Base-by-base conservation (phyloP, 257 asterid species). In the Solanum corneliomulleri region DNA sequence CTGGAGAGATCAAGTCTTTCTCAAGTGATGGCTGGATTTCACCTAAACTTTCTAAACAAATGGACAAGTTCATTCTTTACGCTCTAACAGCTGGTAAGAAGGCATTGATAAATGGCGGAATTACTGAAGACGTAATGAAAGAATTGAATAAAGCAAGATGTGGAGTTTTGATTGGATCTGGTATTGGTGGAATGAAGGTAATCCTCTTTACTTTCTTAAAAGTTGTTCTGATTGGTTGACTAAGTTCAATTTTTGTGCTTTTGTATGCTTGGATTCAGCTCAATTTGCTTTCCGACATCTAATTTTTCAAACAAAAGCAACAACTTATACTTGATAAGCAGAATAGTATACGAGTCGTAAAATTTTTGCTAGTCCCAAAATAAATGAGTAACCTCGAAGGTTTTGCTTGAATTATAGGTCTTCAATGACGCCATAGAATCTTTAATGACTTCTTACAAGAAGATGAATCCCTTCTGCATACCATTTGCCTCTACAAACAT, bases 121-220 rank as follows among this genome's bases (percentile, higher is more conserved):
- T 94, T 85, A 92, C 94, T 4, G 95, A 93, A 68, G 94, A 94
- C 69, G 91, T 90, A 88, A 91, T 94, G 95, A 87, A 89, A 82
- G 94, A 86, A 87, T 58, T 94, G 69, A 87, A 94, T 86, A 94
- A 94, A 89, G 82, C 93, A 60, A 93, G 72, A 87, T 94, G 97
- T 80, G 95, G 97, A 9, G 94, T 94, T 84, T 85, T 94, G 87
- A 89, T 94, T 47, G 97, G 98, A 87, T 96, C 99, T 25, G 99
- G 95, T 85, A 90, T 96, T 95, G 99, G 99, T 87, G 99, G 99
- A 66, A 92, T 95, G 97, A 93, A 94, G 97, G 99, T 96, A 89
- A 64, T 74, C 72, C 68, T 11, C 77, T 85, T 33, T 45, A 15
- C 66, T 88, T 31, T 80, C 89, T 60, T 42, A 21, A 60, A 33